phyloP scores from a whole-genome alignment of 1,139 yeast species.

The Oligophagozyma castellii region DNA sequence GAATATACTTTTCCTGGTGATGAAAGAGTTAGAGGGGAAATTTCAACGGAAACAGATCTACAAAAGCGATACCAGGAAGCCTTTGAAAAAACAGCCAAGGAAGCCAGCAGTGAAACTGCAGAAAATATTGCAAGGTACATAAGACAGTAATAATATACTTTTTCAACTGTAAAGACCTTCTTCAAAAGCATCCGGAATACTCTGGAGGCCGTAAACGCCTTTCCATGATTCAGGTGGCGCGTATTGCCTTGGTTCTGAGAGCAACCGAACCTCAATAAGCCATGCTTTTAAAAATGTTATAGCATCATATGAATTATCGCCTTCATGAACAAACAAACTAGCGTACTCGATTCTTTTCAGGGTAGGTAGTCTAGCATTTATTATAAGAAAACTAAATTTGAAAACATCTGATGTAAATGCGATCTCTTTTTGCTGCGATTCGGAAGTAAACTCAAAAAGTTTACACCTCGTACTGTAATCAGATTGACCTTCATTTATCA shows the following conservation, averaged over 20 bases:
- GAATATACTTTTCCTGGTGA: conserved; percentile 72
- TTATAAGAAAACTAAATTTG: conserved; percentile 18
- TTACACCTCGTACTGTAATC: conserved; percentile 9
- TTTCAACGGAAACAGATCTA: conserved; percentile 37
- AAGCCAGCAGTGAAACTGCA: conserved; percentile 51
- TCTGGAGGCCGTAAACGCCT: conserved; percentile 68
- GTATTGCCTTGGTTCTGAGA: conserved; percentile 23
- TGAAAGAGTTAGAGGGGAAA: conserved; percentile 41
- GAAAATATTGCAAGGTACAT: conserved; percentile 59
- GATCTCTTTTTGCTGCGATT: conserved; percentile 18
- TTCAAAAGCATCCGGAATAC: conserved; percentile 55
- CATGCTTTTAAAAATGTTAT: conserved; percentile 26
- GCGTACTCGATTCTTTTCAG: conserved; percentile 14
- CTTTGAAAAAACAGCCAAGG: conserved; percentile 47
- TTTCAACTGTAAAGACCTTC: conserved; percentile 60
- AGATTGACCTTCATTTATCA: conserved; percentile 9
- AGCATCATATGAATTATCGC: conserved; percentile 76
- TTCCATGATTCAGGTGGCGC: conserved; percentile 64
- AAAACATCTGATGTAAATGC: conserved; percentile 19
- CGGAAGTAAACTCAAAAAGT: conserved; percentile 13
- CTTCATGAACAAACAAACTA: conserved; percentile 60
- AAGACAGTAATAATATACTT: conserved; percentile 19
- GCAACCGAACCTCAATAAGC: too few species aligned
- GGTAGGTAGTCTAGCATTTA: conserved; percentile 8
- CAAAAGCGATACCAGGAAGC: conserved; percentile 66